These are phyloP conservation scores for Pythium aquatile DNA, from an alignment of 352 stramenopile species.

Conservation along the genomic window DNA sequence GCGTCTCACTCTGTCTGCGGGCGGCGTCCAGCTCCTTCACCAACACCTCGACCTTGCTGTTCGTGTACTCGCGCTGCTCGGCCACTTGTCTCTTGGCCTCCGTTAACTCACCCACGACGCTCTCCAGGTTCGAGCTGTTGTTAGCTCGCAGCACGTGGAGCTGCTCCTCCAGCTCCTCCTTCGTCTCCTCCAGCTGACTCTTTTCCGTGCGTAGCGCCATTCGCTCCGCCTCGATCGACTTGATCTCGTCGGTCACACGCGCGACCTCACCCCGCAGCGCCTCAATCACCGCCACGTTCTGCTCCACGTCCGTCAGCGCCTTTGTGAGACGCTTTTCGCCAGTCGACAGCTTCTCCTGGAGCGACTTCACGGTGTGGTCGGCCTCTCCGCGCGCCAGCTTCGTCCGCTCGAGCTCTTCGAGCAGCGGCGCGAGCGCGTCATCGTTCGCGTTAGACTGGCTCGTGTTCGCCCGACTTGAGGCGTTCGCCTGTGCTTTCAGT, in stretches of 20 bases:
- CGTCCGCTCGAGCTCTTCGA: constrained; percentile 61
- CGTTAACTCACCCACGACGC: constrained; percentile 31
- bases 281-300: constrained; percentile 27
- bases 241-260: constrained; percentile 21
- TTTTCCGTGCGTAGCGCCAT: constrained; percentile 18
- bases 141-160: constrained; percentile 36
- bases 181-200: constrained; percentile 37
- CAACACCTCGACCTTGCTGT: constrained; percentile 62
- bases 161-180: constrained; percentile 41
- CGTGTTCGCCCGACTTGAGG: not conserved
- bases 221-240: constrained; percentile 11
- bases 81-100: constrained; percentile 30
- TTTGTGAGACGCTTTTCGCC: constrained; percentile 22
- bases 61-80: constrained; percentile 69
- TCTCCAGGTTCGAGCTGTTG: constrained; percentile 40
- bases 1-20: constrained; percentile 36
- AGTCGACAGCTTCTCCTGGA: constrained; percentile 36
- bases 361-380: constrained; percentile 36
- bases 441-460: not conserved
- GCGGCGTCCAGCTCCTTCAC: constrained; percentile 55
- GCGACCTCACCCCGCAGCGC: constrained; percentile 20
- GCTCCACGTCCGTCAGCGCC: constrained; percentile 23
- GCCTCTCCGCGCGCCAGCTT: constrained; percentile 54
- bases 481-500: not conserved
- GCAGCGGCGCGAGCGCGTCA: constrained; percentile 30